Evolutionary conservation across 1,139 yeast species (phyloP), one percentile per base, ranked within the genome.

Genomic region (Sugiyamaella castrensis): DNA sequence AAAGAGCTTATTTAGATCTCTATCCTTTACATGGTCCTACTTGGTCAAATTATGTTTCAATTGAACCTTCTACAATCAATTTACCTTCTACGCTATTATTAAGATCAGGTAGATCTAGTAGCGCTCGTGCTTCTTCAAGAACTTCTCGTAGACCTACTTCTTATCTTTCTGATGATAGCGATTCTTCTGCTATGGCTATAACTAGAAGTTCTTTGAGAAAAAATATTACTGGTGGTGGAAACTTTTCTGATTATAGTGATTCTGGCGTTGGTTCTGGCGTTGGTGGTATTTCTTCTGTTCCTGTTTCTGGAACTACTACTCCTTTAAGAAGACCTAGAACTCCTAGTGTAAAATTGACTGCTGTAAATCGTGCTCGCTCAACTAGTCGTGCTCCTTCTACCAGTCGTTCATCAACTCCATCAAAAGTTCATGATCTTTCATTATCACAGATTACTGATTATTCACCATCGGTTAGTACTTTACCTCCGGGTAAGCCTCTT

Each of bases 401-500:
- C 4, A 41, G 55, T 16, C 47, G 55, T 24, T 53, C 58, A 15
- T 50, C 54, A 19, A 56, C 54, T 37, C 50, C 53, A 2, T 48
- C 55, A 11, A 52, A 55, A 27, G 73, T 71, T 39, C 75, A 71
- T 51, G 75, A 71, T 50, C 58, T 68, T 41, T 62, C 60, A 35
- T 46, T 56, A 40, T 57, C 80, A 71, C 65, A 68, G 52, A 53
- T 71, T 37, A 69, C 67, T n/a, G 97, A 92, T 68, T 91, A 77
- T 66, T 81, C 92, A 7, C 98, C 98, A 5, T 71, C 87, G 0
- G 51, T 73, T 24, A 64, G 74, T 1, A 75, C 86, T 0, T 73
- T 92, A 53, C 89, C 95, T 30, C 71, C 77, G 19, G 82, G 81
- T 60, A 82, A 84, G 68, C 80, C 89, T 58, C 75, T 92, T 60